Base-by-base conservation (phyloP, 352 stramenopile species). In the Phytophthora syringae region DNA sequence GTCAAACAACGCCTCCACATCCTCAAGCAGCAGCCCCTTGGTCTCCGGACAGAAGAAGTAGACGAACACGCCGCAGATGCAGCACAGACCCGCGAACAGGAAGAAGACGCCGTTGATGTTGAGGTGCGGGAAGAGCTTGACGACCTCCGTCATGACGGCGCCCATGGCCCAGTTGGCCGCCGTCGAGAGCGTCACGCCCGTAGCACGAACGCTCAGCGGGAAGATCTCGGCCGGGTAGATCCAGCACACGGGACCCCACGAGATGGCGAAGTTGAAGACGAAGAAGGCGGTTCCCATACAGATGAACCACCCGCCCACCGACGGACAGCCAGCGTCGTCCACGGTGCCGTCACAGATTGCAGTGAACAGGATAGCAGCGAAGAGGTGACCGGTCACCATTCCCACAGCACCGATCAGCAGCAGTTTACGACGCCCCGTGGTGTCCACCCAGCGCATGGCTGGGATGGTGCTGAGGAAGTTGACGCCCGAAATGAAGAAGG, bases 111-210 rank as follows among this genome's bases (percentile, higher is more conserved):
- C 55, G 55, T 63, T 63, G 55, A 63, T 63, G 43, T 63, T 63
- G 0, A 63, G 21, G 43, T 63, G 55, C 34, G 55, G 55, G 54
- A 62, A 62, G 30, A 62, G 54, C 54, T 62, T 62, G 15, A 62
- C 54, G 13, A 62, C 54, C 15, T 63, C 55, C 22, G 55, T 63
- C 55, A 63, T 63, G 55, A 63, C 55, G n/a, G 55, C 55, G n/a
- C 55, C 55, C 55, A 72, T 74, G 43, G 51, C 55, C 73, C 70
- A 81, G 58, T 81, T 81, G 18, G 73, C 56, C 28, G 75, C 72
- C 9, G 73, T 81, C n/a, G 73, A 79, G 10, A 80, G 62, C 37
- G 74, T 77, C 51, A 85, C 76, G 12, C 72, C 74, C 51, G 67
- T 77, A 22, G 72, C 77, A 9, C 77, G 74, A 12, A 84, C 52